Evolutionary conservation across 192 early-diverging fungal species (phyloP), one percentile per base, ranked within the genome.

Genomic region (Coemansia umbellata): DNA sequence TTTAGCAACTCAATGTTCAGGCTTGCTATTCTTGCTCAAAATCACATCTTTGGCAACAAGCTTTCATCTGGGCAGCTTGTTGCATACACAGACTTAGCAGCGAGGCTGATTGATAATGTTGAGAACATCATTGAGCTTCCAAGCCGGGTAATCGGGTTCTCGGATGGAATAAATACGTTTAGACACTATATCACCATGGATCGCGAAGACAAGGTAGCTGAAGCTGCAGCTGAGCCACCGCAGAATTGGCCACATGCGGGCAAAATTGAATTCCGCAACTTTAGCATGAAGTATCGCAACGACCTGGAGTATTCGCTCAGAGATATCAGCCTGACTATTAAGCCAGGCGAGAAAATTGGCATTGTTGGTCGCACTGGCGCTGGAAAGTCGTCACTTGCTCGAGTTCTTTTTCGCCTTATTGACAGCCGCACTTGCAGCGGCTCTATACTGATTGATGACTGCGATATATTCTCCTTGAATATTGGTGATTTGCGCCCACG

Each of bases 351-450:
- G 61, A 83, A 82, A 41, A 69, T 85, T 47, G 83, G n/a, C n/a
- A n/a, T n/a, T n/a, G 82, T 85, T 15, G 84, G 84, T 5, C 75
- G 82, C 10, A 84, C 82, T 5, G 92, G 90, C 22, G 89, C 88
- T 10, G 87, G 88, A 24, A 92, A 91, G 59, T 81, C 82, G 3
- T 81, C 88, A 3, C 58, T 91, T 19, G 69, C 78, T 18, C 60
- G 88, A 40, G 79, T 83, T 2, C 63, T 92, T 6, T 91, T 91
- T 74, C 68, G 91, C 1, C 80, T 92, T 71, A 7, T 50, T 54
- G 80, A 84, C 49, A 78, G 80, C 0, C 37, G 74, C 21, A 35
- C 41, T 4, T 78, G 81, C 18, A 49, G 53, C 22, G 89, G 90
- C 0, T 58, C 62, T 14, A 91, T 92, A 28, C 21, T 39, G 1